Conservation (phyloP, 176 grass and related monocot species). For the Bonia amplexicaulis region DNA sequence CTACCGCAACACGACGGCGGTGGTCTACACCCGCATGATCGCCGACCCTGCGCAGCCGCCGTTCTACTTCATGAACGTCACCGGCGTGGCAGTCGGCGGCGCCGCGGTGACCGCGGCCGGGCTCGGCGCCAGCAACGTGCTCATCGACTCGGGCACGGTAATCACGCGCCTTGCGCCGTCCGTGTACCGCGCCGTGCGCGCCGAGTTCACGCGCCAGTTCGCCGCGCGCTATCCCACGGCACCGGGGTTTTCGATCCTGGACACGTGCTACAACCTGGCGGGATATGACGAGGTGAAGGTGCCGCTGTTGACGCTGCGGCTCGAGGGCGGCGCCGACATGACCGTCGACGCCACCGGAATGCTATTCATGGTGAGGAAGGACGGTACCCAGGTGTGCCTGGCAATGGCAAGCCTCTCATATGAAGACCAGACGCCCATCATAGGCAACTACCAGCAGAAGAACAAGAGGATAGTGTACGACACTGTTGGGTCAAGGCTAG, state of each 20-base stretch:
- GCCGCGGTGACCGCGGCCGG: slow-evolving; percentile 30
- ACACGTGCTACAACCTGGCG: slow-evolving; percentile 81
- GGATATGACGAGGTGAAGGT: slow-evolving; percentile 65
- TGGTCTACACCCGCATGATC: slow-evolving; percentile 79
- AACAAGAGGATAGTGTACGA: slow-evolving; percentile 93
- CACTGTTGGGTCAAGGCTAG: slow-evolving; percentile 52
- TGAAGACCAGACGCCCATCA: slow-evolving; percentile 77
- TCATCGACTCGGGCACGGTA: slow-evolving; percentile 92
- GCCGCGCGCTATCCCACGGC: slow-evolving; percentile 26
- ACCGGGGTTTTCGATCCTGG: slow-evolving; percentile 67
- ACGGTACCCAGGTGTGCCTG: slow-evolving; percentile 83
- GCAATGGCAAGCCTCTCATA: slow-evolving; percentile 64
- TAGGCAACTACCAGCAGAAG: slow-evolving; percentile 97
- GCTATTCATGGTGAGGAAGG: slow-evolving; percentile 80
- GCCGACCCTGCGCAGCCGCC: slow-evolving; percentile 62
- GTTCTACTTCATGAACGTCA: slow-evolving; percentile 91
- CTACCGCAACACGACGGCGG: slow-evolving; percentile 51
- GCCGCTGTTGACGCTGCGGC: slow-evolving; percentile 52
- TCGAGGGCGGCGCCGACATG: slow-evolving; percentile 58
- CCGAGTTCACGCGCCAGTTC: slow-evolving; percentile 75
- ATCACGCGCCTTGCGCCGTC: slow-evolving; percentile 79
- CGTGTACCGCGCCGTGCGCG: slow-evolving; percentile 58
- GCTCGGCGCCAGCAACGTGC: slow-evolving; percentile 53
- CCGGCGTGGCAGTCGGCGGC: slow-evolving; percentile 52
- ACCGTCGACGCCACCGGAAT: slow-evolving; percentile 64